Evolutionary conservation across 441 rosid species (phyloP).

Genomic region (Metrosideros polymorpha): DNA sequence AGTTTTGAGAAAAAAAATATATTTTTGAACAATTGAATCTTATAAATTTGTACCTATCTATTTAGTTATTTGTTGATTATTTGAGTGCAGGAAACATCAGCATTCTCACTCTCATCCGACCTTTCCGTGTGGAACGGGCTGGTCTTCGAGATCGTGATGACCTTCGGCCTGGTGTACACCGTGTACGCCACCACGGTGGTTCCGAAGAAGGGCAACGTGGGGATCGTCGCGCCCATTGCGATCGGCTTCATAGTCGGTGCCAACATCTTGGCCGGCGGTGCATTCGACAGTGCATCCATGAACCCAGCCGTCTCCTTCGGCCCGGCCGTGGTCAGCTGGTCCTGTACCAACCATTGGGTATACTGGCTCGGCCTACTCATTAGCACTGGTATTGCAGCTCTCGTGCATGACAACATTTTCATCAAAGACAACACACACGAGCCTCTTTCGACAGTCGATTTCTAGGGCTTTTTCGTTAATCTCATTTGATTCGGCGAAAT

Average conservation of each 20-base stretch:
- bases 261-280: conserved; percentile 58
- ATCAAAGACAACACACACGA: conserved; percentile 27
- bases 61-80: not conserved
- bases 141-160: conserved; percentile 59
- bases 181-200: conserved; percentile 60
- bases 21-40: not conserved
- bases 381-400: conserved; percentile 52
- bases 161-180: conserved; percentile 61
- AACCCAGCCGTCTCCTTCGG: conserved; percentile 67
- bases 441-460: conserved; percentile 37
- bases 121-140: conserved; percentile 40
- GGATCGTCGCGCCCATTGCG: conserved; percentile 48
- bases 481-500: not conserved
- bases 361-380: conserved; percentile 59
- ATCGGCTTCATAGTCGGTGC: conserved; percentile 69
- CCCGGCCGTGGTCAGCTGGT: conserved; percentile 65
- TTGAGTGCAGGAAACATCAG: conserved; percentile 36
- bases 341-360: conserved; percentile 66
- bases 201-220: conserved; percentile 47
- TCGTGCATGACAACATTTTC: conserved; percentile 50
- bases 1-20: not conserved
- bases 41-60: not conserved
- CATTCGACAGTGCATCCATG: conserved; percentile 63
- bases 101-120: conserved; percentile 37
- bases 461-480: conserved; percentile 12